Conservation (phyloP, 352 stramenopile genomes). For the Globisporangium nunn region DNA sequence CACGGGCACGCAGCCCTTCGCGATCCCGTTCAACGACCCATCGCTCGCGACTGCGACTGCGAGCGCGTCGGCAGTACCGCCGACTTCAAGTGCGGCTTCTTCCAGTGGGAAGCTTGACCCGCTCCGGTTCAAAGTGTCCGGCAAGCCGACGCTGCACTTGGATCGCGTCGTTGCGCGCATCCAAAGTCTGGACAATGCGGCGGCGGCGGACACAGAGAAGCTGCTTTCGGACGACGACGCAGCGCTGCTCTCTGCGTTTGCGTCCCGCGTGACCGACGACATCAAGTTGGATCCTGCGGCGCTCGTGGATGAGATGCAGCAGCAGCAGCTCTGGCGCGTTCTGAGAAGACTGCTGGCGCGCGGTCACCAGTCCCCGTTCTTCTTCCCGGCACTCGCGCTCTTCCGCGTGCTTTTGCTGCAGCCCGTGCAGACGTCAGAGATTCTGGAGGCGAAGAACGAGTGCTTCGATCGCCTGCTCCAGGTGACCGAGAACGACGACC, state of each 20-base stretch:
- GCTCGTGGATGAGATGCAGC: background rate
- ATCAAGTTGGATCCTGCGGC: conserved; percentile 1
- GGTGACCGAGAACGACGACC: conserved; percentile 24
- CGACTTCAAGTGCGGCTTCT: conserved; percentile 11
- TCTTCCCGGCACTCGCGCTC: conserved; percentile 52
- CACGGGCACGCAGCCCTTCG: conserved; percentile 43
- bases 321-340: conserved; percentile 30
- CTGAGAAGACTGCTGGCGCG: conserved; percentile 35
- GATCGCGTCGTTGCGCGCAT: conserved; percentile 41
- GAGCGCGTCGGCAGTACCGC: background rate
- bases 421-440: conserved; percentile 13
- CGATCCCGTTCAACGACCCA: conserved; percentile 67
- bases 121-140: conserved; percentile 52
- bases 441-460: conserved; percentile 26
- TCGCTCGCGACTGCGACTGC: conserved; percentile 13
- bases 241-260: conserved; percentile 21
- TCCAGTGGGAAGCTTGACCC: background rate
- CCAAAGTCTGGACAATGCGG: conserved; percentile 20
- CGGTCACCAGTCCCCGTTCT: conserved; percentile 24
- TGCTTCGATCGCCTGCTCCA: conserved; percentile 47
- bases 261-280: conserved; percentile 12
- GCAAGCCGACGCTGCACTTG: conserved; percentile 36
- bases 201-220: background rate
- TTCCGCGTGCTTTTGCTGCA: conserved; percentile 57
- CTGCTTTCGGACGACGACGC: conserved; percentile 28